Evolutionary conservation across 768 basidiomycete species (phyloP).

Genomic region (Hirschioporus abietinus): DNA sequence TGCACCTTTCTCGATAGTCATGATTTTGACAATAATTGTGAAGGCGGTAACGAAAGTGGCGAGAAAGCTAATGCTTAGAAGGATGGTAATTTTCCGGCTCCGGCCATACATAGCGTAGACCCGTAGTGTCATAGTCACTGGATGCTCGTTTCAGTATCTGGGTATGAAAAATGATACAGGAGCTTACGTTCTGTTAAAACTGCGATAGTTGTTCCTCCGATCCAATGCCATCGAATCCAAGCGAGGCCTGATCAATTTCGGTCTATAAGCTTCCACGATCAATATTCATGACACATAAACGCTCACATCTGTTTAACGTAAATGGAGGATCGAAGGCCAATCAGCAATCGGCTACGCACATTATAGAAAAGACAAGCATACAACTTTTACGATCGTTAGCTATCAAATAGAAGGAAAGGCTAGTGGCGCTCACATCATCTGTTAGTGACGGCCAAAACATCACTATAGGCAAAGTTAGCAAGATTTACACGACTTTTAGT

Average conservation of each 20-base stretch:
- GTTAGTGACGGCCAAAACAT: constrained; percentile 39
- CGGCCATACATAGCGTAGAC: constrained; percentile 57
- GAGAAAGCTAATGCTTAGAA: constrained; percentile 41
- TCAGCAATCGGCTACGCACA: background rate
- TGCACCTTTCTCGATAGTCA: constrained; percentile 37
- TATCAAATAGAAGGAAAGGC: background rate
- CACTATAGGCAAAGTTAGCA: constrained; percentile 23
- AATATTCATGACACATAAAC: background rate
- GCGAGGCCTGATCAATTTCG: constrained; percentile 27
- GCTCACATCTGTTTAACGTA: constrained; percentile 5
- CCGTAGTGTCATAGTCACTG: constrained; percentile 57
- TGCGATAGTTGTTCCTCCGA: constrained; percentile 48
- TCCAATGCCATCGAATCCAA: constrained; percentile 60
- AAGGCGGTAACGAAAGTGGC: constrained; percentile 35
- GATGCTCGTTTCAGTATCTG: background rate
- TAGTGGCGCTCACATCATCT: constrained; percentile 30
- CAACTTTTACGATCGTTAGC: constrained; percentile 5
- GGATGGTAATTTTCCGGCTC: constrained; percentile 41
- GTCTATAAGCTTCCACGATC: background rate
- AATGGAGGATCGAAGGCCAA: background rate
- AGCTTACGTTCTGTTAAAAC: constrained; percentile 26
- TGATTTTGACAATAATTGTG: constrained; percentile 41
- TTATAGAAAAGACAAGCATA: constrained; percentile 6
- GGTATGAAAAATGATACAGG: background rate
- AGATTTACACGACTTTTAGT: constrained; percentile 31